Evolutionary conservation across 768 basidiomycete genomes (phyloP).

Genomic region (Inosperma sp.): DNA sequence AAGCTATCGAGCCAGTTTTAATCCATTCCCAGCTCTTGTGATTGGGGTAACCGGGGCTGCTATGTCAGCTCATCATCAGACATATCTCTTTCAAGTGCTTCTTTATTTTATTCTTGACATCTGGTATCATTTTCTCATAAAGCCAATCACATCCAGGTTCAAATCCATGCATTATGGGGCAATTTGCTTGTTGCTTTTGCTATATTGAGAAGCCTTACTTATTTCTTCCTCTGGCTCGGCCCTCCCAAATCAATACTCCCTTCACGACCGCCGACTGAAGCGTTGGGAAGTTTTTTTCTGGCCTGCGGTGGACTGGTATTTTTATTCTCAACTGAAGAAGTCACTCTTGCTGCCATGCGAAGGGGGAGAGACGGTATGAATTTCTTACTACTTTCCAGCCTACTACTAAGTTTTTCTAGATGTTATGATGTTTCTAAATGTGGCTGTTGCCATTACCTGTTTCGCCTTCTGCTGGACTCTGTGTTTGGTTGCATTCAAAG

Average conservation of each 20-base stretch:
- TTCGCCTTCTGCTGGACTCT: conserved; percentile 84
- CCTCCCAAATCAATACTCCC: conserved; percentile 84
- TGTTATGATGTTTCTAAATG: conserved; percentile 86
- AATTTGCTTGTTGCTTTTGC: conserved; percentile 76
- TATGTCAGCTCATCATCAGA: conserved; percentile 89
- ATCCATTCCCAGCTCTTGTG: conserved; percentile 89
- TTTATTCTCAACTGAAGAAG: conserved; percentile 85
- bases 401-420: conserved; percentile 39
- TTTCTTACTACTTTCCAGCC: neutral
- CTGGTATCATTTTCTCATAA: neutral
- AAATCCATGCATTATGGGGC: conserved; percentile 91
- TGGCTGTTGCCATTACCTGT: conserved; percentile 82
- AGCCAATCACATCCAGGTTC: conserved; percentile 46
- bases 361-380: conserved; percentile 67
- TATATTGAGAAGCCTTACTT: conserved; percentile 79
- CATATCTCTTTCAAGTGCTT: conserved; percentile 79
- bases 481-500: conserved; percentile 72
- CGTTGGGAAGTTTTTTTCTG: conserved; percentile 80
- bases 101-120: neutral
- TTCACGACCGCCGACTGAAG: conserved; percentile 91
- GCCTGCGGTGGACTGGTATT: conserved; percentile 87
- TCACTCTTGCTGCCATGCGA: conserved; percentile 89
- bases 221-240: conserved; percentile 89
- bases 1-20: conserved; percentile 75
- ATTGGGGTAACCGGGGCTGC: conserved; percentile 92